Conservation (phyloP, 73 alveolate genomes). For the Tetrahymena thermophila region DNA sequence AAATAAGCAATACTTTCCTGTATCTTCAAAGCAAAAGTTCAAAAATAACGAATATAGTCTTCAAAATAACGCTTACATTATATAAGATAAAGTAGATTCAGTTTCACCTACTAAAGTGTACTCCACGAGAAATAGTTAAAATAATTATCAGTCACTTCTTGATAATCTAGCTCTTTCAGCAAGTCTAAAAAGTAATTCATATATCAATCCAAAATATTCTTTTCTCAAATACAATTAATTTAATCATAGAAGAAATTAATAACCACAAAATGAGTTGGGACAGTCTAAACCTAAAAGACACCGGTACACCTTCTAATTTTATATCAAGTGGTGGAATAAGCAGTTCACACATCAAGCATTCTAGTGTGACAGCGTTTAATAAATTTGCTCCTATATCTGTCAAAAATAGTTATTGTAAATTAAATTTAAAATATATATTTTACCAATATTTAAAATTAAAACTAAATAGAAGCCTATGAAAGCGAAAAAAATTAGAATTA, state of each 20-base stretch:
- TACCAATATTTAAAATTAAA: background rate
- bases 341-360: background rate
- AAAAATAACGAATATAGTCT: background rate
- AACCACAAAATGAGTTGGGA: background rate
- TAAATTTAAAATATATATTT: background rate
- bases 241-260: background rate
- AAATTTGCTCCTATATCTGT: background rate
- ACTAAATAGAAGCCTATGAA: background rate
- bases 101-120: background rate
- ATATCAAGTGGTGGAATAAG: background rate
- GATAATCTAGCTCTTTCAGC: background rate
- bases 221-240: background rate
- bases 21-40: background rate
- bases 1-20: background rate
- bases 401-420: background rate
- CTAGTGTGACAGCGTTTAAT: background rate
- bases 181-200: background rate
- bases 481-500: background rate
- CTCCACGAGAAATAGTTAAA: background rate
- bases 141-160: background rate
- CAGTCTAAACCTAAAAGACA: background rate
- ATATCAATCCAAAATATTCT: background rate
- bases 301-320: background rate
- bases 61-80: background rate
- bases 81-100: background rate